phyloP scores from a whole-genome alignment of 176 grass and related monocot genomes.

The Ananas comosus region DNA sequence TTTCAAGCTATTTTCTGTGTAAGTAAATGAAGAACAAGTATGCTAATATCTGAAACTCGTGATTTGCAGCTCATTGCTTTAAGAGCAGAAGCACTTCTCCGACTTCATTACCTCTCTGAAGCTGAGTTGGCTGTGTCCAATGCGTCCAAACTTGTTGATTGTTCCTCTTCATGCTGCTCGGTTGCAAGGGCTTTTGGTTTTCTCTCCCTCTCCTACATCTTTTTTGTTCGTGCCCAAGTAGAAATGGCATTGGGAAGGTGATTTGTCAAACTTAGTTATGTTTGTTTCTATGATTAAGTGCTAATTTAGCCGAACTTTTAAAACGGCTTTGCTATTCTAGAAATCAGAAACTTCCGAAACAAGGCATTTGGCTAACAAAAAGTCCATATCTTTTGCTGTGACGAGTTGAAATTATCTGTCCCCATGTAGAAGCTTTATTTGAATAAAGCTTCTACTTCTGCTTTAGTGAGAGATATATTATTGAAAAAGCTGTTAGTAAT shows the following conservation, averaged over 20 bases:
- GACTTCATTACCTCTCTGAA: constrained; percentile 57
- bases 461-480: constrained; percentile 1
- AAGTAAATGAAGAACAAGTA: background rate
- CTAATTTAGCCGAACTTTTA: too few relatives aligned
- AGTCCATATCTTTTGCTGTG: too few relatives aligned
- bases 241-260: constrained; percentile 89
- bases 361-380: background rate
- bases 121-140: constrained; percentile 64
- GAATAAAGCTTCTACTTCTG: background rate
- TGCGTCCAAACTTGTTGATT: constrained; percentile 67
- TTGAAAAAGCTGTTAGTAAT: constrained; percentile 7
- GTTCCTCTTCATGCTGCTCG: constrained; percentile 38
- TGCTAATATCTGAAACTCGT: background rate
- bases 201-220: constrained; percentile 54
- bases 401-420: too few relatives aligned
- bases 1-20: background rate
- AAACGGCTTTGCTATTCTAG: background rate
- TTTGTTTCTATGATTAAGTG: too few relatives aligned
- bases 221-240: constrained; percentile 68
- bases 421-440: background rate
- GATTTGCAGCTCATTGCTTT: constrained; percentile 65
- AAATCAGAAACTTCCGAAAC: background rate
- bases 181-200: constrained; percentile 77
- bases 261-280: constrained; percentile 2
- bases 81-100: constrained; percentile 74